Evolutionary conservation across 2,329 filamentous ascomycete genomes (phyloP).

Genomic region (Zymoseptoria tritici): DNA sequence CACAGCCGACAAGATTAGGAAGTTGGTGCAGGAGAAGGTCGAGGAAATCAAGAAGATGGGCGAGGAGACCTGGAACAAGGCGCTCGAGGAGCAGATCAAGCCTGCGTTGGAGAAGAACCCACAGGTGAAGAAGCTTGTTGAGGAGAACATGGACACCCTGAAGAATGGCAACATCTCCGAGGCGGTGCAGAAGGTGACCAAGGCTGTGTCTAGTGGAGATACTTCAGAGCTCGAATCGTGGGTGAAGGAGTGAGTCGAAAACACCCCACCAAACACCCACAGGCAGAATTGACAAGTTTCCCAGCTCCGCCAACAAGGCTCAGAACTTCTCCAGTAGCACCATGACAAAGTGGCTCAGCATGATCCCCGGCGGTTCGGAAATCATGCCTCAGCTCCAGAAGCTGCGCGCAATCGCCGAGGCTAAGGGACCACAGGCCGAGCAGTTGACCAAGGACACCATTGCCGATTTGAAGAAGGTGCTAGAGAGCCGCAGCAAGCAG

Average conservation of each 20-base stretch:
- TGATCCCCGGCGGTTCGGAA: conserved; percentile 57
- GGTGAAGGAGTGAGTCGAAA: conserved; percentile 41
- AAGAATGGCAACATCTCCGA: conserved; percentile 61
- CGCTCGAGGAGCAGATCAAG: conserved; percentile 58
- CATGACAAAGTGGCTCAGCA: conserved; percentile 55
- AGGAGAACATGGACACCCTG: conserved; percentile 61
- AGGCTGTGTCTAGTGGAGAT: conserved; percentile 55
- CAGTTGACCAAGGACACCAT: conserved; percentile 62
- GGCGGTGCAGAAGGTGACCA: conserved; percentile 55
- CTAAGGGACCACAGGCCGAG: conserved; percentile 63
- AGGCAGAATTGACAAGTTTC: background rate
- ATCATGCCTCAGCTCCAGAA: conserved; percentile 60
- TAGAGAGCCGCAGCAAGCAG: conserved; percentile 53
- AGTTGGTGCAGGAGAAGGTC: conserved; percentile 62
- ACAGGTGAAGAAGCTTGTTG: conserved; percentile 64
- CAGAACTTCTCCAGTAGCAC: conserved; percentile 41
- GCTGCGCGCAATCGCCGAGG: conserved; percentile 56
- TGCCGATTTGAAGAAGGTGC: conserved; percentile 56
- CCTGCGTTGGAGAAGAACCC: conserved; percentile 69
- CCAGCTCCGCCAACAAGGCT: conserved; percentile 47
- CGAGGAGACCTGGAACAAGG: conserved; percentile 64
- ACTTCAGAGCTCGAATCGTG: conserved; percentile 53
- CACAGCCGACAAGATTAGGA: conserved; percentile 48
- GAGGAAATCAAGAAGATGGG: conserved; percentile 60
- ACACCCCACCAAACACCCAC: background rate